Evolutionary conservation across 2,329 filamentous ascomycete genomes (phyloP).

Genomic region (Trichoderma harzianum): DNA sequence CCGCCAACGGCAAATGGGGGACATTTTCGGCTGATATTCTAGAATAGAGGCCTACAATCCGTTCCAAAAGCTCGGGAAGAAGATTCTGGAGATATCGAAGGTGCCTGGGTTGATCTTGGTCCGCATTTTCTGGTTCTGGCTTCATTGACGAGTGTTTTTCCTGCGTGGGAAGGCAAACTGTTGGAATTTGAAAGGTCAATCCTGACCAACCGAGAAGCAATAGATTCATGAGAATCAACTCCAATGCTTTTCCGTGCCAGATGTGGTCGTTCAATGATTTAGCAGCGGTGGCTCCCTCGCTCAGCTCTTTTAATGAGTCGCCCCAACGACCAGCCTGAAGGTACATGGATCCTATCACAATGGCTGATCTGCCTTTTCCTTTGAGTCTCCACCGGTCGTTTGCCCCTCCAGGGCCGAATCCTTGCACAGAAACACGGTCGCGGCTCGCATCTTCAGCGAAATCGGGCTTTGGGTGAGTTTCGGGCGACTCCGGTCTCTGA

Average conservation of each 20-base stretch:
- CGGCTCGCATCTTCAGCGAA: conserved; percentile 46
- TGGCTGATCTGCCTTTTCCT: conserved; percentile 72
- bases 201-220: conserved; percentile 81
- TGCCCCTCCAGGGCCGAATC: conserved; percentile 67
- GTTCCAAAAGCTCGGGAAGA: conserved; percentile 71
- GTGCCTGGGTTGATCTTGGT: conserved; percentile 49
- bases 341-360: conserved; percentile 81
- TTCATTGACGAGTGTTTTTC: conserved; percentile 40
- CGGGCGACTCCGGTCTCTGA: conserved; percentile 40
- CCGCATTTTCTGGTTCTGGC: conserved; percentile 30
- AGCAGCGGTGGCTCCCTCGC: conserved; percentile 73
- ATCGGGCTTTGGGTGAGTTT: conserved; percentile 39
- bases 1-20: conserved; percentile 67
- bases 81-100: conserved; percentile 54
- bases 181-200: conserved; percentile 75
- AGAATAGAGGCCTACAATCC: conserved; percentile 70
- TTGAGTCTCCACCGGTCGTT: conserved; percentile 77
- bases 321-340: conserved; percentile 86
- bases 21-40: conserved; percentile 67
- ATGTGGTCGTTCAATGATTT: conserved; percentile 82
- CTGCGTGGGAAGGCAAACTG: conserved; percentile 50
- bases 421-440: conserved; percentile 62
- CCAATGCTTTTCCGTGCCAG: conserved; percentile 96
- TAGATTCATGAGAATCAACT: conserved; percentile 79
- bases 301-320: conserved; percentile 79